phyloP scores from a whole-genome alignment of 768 basidiomycete genomes.

The Pisolithus marmoratus region DNA sequence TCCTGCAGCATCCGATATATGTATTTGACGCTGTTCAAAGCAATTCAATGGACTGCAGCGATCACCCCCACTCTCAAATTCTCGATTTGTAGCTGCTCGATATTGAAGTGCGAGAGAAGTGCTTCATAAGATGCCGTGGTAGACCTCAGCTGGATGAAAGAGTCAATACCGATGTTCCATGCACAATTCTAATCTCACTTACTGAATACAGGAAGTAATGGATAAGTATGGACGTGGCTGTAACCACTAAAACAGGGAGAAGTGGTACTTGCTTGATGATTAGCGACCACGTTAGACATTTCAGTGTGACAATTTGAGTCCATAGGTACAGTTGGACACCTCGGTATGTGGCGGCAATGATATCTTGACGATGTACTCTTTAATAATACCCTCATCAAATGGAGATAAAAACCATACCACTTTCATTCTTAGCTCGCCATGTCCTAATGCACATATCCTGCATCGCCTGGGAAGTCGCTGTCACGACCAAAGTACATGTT shows the following conservation, averaged over 20 bases:
- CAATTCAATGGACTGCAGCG: neutral
- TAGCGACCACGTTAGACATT: too few species aligned
- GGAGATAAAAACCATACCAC: neutral
- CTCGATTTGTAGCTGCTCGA: neutral
- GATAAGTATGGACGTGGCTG: too few species aligned
- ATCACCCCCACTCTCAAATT: neutral
- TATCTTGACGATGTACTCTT: neutral
- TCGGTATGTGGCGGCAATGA: neutral
- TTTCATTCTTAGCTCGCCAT: slow-evolving; percentile 1
- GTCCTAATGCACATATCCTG: neutral
- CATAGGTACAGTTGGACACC: too few species aligned
- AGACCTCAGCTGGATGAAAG: too few species aligned
- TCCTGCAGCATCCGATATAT: neutral
- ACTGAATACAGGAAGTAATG: too few species aligned
- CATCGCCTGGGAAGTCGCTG: neutral
- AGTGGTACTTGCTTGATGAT: too few species aligned
- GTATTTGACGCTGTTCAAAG: neutral
- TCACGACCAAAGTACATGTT: neutral
- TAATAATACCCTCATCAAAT: neutral
- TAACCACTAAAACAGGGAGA: too few species aligned
- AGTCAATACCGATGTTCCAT: too few species aligned
- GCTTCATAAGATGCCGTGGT: too few species aligned
- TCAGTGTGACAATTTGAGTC: too few species aligned
- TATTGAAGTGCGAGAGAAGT: neutral
- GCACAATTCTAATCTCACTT: too few species aligned